Evolutionary conservation across 768 basidiomycete genomes (phyloP), one percentile per base, ranked within the genome.

Genomic region (Lentinula detonsa): DNA sequence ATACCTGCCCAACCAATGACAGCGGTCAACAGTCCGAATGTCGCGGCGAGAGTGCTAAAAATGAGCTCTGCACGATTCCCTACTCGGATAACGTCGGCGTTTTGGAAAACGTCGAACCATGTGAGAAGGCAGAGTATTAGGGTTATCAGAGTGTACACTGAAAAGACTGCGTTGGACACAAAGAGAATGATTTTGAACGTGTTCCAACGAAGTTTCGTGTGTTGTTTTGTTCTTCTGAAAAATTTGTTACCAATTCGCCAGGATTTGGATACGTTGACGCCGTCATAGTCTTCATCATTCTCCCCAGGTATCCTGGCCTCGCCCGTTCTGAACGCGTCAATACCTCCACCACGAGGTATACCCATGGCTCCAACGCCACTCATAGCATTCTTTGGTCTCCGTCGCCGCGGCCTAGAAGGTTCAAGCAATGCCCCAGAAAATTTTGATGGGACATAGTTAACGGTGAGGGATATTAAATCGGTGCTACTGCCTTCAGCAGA

Each of bases 111-210:
- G 71, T 90, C 82, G 73, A 91, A 87, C 88, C 88, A 91, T 10
- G 87, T 87, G 15, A 90, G 74, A 33, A 93, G 82, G 63, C 83
- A 81, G 63, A 86, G 78, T 53, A 91, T 78, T 54, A 90, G 78
- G n/a, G 81, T 80, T 3, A 78, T 73, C 51, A 91, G 70, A 21
- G 86, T 81, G 69, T 88, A 91, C 3, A 72, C 64, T 15, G 85
- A 76, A 58, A 91, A 77, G 74, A 86, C 37, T 34, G 77, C 66
- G 68, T 92, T 93, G 53, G 87, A 75, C 49, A 83, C 46, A 70
- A 93, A 87, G 3, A 94, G 71, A 8, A 80, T 74, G 89, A 90
- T 92, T 71, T 95, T 94, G 81, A 93, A 94, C 63, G 77, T 81
- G 69, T 85, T 93, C 92, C 92, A 95, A 13, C 85, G 75, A 60